Evolutionary conservation across 2,329 filamentous ascomycete species (phyloP).

Genomic region (Knufia petricola): DNA sequence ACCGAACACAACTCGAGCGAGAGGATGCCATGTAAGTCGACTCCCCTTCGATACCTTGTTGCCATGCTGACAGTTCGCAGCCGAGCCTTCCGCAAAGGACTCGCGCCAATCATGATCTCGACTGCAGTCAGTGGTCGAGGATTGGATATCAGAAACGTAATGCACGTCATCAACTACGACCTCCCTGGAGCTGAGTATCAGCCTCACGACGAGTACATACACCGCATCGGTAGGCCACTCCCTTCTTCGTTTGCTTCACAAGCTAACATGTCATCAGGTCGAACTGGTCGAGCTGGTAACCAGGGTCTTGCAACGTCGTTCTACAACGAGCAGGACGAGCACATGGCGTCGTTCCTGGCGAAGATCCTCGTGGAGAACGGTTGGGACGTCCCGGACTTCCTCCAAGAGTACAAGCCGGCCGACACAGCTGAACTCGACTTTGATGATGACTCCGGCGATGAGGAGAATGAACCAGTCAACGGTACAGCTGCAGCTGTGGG

Average conservation of each 20-base stretch:
- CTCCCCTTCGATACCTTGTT: background rate
- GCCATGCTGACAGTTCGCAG: conserved; percentile 28
- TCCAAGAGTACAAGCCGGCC: conserved; percentile 47
- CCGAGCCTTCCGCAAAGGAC: conserved; percentile 67
- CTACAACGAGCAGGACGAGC: conserved; percentile 68
- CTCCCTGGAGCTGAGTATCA: conserved; percentile 64
- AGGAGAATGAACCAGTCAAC: conserved; percentile 8
- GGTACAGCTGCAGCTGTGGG: background rate
- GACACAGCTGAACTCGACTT: conserved; percentile 35
- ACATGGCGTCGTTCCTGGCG: conserved; percentile 62
- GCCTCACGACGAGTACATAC: conserved; percentile 88
- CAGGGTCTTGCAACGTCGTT: conserved; percentile 79
- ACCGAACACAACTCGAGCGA: conserved; percentile 80
- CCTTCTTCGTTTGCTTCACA: background rate
- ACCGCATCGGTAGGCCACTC: conserved; percentile 70
- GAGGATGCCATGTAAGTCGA: conserved; percentile 71
- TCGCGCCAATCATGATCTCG: conserved; percentile 69
- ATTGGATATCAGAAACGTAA: conserved; percentile 65
- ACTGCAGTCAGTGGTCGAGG: conserved; percentile 83
- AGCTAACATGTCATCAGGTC: conserved; percentile 40
- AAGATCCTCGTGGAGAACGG: conserved; percentile 72
- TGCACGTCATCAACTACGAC: conserved; percentile 91
- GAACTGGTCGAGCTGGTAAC: conserved; percentile 88
- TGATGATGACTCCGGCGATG: conserved; percentile 37
- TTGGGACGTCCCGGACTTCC: conserved; percentile 73